A percentile compares a stretch with the other conserved stretches of the same genome.
Conservation (phyloP, 2,329 filamentous ascomycete genomes). For the Ophiostoma piceae region DNA sequence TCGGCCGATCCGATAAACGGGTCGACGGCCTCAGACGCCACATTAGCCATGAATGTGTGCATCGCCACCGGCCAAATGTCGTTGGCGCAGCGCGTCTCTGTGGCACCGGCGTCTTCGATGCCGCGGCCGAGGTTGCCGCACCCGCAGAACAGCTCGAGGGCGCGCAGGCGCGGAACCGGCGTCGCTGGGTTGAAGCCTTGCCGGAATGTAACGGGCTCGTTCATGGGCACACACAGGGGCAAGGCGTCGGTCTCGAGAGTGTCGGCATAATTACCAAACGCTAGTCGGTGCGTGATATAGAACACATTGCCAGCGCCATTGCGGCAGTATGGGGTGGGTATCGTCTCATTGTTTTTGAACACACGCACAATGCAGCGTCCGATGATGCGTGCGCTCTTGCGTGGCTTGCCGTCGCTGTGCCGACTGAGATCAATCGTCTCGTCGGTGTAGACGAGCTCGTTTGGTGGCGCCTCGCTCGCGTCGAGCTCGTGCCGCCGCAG, state of each 20-base stretch:
- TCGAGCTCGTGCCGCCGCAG: slow-evolving; percentile 43
- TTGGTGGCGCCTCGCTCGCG: slow-evolving; percentile 38
- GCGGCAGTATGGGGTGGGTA: slow-evolving; percentile 61
- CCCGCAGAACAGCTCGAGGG: slow-evolving; percentile 71
- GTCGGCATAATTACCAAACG: not conserved
- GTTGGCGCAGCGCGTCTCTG: slow-evolving; percentile 62
- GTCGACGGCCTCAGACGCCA: slow-evolving; percentile 38
- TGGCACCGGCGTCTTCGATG: slow-evolving; percentile 63
- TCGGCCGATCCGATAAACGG: slow-evolving; percentile 70
- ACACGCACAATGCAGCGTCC: slow-evolving; percentile 56
- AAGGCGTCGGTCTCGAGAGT: not conserved
- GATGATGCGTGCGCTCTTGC: slow-evolving; percentile 38
- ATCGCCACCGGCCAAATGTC: slow-evolving; percentile 61
- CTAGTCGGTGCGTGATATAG: slow-evolving; percentile 46
- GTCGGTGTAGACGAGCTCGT: slow-evolving; percentile 56
- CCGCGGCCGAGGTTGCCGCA: slow-evolving; percentile 73
- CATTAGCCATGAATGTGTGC: slow-evolving; percentile 69
- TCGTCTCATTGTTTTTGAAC: slow-evolving; percentile 40
- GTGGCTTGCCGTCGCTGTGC: slow-evolving; percentile 16
- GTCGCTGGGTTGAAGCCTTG: slow-evolving; percentile 52
- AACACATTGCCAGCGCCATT: slow-evolving; percentile 63
- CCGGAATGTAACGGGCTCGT: slow-evolving; percentile 34
- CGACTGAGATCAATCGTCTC: slow-evolving; percentile 37
- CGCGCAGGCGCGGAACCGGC: slow-evolving; percentile 43
- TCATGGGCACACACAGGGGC: not conserved